Evolutionary conservation across 2,329 filamentous ascomycete genomes (phyloP), one percentile per base, ranked within the genome.

Genomic region (Capronia americana): DNA sequence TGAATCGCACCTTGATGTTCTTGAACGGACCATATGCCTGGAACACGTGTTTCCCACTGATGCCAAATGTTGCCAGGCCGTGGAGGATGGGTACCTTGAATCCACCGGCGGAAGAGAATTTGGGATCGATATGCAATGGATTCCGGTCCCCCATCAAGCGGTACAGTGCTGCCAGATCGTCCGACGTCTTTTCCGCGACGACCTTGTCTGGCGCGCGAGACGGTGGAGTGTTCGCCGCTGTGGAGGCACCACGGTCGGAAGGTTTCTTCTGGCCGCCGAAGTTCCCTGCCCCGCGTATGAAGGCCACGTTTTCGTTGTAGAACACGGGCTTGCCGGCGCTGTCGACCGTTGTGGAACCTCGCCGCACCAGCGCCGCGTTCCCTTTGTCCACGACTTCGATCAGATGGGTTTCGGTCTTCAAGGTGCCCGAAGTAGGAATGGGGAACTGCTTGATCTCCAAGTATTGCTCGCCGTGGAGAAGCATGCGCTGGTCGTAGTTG

Each of bases 401-500:
- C 65, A 99, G 89, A 24, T 61, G 61, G 14, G 67, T 64, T 46
- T 69, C 70, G 38, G 67, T 70, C 28, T 69, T 24, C 4, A 70
- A 68, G 62, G 68, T 70, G 26, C 69, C 71, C 14, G 48, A 56
- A 0, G 69, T 71, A 96, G 61, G 95, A 90, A 98, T 91, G 51
- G 95, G 95, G 83, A 89, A 96, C 80, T 94, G 92, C 77, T 89
- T 88, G 75, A 99, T 87, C 82, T 99, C 95, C 71, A 99, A 91
- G 82, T 93, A 99, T 80, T 99, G 95, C 84, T 99, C 95, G 77
- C 95, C 95, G 82, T 99, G 95, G 26, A 99, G 90, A 59, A 99
- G 88, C 93, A 97, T 97, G 92, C 97, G 97, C 69, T 93, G 94
- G 48, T 88, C 92, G 85, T 97, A 99, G 85, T 98, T 96, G 78